A percentile compares a stretch with the other conserved stretches of the same genome.
Conservation (phyloP, 2,329 filamentous ascomycete genomes). For the Colletotrichum truncatum region DNA sequence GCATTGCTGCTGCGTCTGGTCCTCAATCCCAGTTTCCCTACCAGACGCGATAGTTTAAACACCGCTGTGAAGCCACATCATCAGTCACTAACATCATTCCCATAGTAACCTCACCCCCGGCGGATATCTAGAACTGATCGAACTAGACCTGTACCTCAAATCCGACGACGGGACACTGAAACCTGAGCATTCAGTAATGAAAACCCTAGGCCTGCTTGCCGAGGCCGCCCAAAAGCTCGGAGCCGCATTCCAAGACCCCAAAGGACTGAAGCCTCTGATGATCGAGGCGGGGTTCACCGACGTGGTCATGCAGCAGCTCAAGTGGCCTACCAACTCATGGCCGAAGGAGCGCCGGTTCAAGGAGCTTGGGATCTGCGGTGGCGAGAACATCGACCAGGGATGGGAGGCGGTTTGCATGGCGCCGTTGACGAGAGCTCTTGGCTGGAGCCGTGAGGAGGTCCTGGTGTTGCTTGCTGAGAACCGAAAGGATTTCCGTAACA, state of each 20-base stretch:
- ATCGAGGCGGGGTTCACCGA: slow-evolving; percentile 62
- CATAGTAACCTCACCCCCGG: slow-evolving; percentile 48
- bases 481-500: slow-evolving; percentile 35
- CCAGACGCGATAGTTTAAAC: too few relatives aligned
- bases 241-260: slow-evolving; percentile 38
- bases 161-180: slow-evolving; percentile 52
- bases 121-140: slow-evolving; percentile 53
- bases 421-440: slow-evolving; percentile 36
- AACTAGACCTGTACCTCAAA: slow-evolving; percentile 46
- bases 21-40: too few relatives aligned
- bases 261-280: slow-evolving; percentile 47
- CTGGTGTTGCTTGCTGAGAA: slow-evolving; percentile 34
- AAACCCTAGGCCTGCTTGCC: slow-evolving; percentile 40
- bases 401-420: slow-evolving; percentile 37
- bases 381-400: slow-evolving; percentile 30
- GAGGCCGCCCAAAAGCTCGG: slow-evolving; percentile 40
- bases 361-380: slow-evolving; percentile 49
- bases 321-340: slow-evolving; percentile 62
- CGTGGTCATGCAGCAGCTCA: slow-evolving; percentile 55
- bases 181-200: slow-evolving; percentile 32
- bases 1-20: too few relatives aligned
- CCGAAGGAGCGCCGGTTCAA: slow-evolving; percentile 60
- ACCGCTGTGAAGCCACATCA: too few relatives aligned
- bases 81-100: too few relatives aligned
- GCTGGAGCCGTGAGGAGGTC: slow-evolving; percentile 36